Conservation (phyloP, 1,284 basidiomycete genomes). For the Trametes polyzona region DNA sequence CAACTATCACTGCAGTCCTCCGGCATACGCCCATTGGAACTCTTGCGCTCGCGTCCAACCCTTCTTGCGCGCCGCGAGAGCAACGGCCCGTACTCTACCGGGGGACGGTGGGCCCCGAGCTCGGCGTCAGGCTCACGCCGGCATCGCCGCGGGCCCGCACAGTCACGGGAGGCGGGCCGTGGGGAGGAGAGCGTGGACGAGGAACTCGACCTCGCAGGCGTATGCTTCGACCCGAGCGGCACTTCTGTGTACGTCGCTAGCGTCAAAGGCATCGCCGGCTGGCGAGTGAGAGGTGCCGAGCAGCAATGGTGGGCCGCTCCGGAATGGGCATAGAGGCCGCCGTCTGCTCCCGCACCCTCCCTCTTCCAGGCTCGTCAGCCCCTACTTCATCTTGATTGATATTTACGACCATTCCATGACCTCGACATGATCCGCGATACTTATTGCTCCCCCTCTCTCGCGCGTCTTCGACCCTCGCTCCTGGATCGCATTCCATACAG, state of each 20-base stretch:
- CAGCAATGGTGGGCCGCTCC: conserved; percentile 60
- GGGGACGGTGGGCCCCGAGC: conserved; percentile 11
- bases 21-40: conserved; percentile 23
- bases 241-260: conserved; percentile 70
- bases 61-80: conserved; percentile 30
- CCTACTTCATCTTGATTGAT: not conserved
- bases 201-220: conserved; percentile 70
- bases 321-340: conserved; percentile 29
- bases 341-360: not conserved
- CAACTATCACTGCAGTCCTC: conserved; percentile 29
- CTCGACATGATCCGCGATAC: not conserved
- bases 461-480: too few species aligned
- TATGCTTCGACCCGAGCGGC: conserved; percentile 76
- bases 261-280: conserved; percentile 64
- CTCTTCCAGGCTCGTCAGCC: not conserved
- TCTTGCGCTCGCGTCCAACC: conserved; percentile 26
- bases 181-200: conserved; percentile 29
- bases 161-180: conserved; percentile 6
- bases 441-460: not conserved
- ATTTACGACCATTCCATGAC: conserved; percentile 4
- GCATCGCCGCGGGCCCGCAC: conserved; percentile 34
- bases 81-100: conserved; percentile 26
- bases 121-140: conserved; percentile 15
- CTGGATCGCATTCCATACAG: not conserved
- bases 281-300: conserved; percentile 61